Evolutionary conservation across 2,329 filamentous ascomycete species (phyloP), one percentile per base, ranked within the genome.

Genomic region (Arthroderma sp.): DNA sequence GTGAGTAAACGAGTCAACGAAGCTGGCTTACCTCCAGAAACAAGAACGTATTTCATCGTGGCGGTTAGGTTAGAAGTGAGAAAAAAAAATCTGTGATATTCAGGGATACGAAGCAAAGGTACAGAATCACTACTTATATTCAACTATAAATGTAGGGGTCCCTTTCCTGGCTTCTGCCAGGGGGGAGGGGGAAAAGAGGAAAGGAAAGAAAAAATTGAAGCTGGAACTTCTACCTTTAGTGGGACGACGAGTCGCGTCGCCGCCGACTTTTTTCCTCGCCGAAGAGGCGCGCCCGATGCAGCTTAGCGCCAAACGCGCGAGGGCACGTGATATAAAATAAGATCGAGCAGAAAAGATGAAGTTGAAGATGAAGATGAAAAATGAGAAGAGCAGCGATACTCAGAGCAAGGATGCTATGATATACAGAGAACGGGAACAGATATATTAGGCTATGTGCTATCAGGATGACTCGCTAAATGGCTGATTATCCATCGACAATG

Each of bases 21-120:
- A 71, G 25, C 47, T 33, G 3, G 47, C 76, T 75, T 73, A 86
- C 85, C 86, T 79, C 86, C 86, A 65, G 85, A 87, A 64, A 89
- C 85, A 64, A 89, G 78, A 73, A 90, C 84, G 78, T 88, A 88
- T 77, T 88, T 88, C 86, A 89, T 90, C 67, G 75, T 82, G 66
- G 17, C 57, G 25, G 51, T 44, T 37, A 19, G 35, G 35, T 54
- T n/a, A 19, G 4, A 9, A 33, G 25, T 17, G 25, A 25, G n/a
- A 55, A 39, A 28, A 56, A 52, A 23, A 35, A 43, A 41, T 31
- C 17, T 19, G 33, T 38, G n/a, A 56, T 31, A 33, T n/a, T 37
- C 17, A 39, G 25, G 17, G 17, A 11, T 51, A 33, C 25, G 28
- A 51, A 31, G 47, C 28, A 51, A 33, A 51, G 25, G 28, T n/a